Evolutionary conservation across 2,329 filamentous ascomycete genomes (phyloP).

Genomic region (Ceratocystis alfenasii): DNA sequence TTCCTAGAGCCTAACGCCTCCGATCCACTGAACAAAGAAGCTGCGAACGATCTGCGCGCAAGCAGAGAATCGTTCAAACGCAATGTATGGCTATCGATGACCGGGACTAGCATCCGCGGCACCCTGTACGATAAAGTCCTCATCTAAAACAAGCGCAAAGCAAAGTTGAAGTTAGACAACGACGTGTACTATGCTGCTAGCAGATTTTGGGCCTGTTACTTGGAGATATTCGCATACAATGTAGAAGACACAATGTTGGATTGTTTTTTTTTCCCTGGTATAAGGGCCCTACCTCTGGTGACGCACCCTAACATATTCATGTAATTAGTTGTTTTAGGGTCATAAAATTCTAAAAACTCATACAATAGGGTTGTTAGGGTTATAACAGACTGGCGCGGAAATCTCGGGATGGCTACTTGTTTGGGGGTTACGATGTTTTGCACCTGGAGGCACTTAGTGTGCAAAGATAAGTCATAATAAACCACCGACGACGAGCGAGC

Average conservation of each 20-base stretch:
- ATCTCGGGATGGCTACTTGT: no score
- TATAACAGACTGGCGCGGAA: not conserved
- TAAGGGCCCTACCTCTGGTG: not conserved
- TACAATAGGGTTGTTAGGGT: not conserved
- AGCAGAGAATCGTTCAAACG: conserved; percentile 84
- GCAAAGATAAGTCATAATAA: not conserved
- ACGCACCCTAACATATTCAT: no score
- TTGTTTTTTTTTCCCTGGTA: not conserved
- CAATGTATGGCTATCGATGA: conserved; percentile 77
- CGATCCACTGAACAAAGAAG: conserved; percentile 97
- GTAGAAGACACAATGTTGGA: not conserved
- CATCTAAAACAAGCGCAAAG: not conserved
- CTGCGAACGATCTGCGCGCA: conserved; percentile 76
- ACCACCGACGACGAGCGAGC: not conserved
- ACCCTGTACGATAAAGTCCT: conserved; percentile 51
- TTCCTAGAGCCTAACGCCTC: conserved; percentile 96
- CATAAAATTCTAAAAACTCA: no score
- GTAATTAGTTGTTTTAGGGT: no score
- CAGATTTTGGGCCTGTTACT: not conserved
- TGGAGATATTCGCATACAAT: not conserved
- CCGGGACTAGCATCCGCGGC: conserved; percentile 62
- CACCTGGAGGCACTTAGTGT: not conserved
- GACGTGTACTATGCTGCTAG: not conserved
- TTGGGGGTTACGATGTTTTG: not conserved
- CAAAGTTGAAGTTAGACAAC: not conserved